Evolutionary conservation across 257 asterid genomes (phyloP).

Genomic region (Solanum arcanum): DNA sequence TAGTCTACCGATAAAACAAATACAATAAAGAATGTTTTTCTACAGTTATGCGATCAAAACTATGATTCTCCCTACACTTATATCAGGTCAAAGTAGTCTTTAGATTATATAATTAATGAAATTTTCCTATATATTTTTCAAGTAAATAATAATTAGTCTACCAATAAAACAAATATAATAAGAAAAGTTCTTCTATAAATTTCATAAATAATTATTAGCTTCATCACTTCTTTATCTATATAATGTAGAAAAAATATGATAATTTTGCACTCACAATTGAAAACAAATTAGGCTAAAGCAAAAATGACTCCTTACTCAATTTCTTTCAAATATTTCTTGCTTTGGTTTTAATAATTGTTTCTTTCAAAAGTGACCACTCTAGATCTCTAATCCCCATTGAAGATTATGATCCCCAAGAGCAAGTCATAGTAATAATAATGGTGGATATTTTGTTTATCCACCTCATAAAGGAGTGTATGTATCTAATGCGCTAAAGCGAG

Average conservation of each 20-base stretch:
- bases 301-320: neutral
- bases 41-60: too few relatives aligned
- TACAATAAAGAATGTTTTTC: too few relatives aligned
- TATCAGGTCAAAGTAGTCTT: neutral
- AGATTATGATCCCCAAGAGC: neutral
- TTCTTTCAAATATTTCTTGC: neutral
- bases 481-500: too few relatives aligned
- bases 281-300: neutral
- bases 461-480: neutral
- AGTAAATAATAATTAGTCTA: neutral
- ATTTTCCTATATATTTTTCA: neutral
- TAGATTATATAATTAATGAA: neutral
- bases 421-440: too few relatives aligned
- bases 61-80: neutral
- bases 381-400: neutral
- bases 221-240: neutral
- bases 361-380: neutral
- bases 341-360: neutral
- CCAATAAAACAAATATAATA: neutral
- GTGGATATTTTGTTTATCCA: neutral
- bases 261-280: neutral
- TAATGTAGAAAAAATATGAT: neutral
- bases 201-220: neutral
- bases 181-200: neutral
- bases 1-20: too few relatives aligned